Base-by-base conservation (phyloP, 345 rosid genomes). In the Gossypium rotundifolium region DNA sequence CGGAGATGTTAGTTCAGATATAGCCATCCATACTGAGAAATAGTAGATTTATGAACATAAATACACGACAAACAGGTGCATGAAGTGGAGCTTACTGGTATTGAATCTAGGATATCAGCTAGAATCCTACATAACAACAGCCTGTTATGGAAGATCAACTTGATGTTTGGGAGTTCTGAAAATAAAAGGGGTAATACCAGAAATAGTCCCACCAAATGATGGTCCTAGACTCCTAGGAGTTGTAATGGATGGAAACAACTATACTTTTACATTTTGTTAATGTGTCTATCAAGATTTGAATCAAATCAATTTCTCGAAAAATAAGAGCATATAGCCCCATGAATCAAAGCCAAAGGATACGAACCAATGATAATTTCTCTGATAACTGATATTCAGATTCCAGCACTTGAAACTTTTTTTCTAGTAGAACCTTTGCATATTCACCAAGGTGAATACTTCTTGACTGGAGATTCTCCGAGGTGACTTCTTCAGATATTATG, bases 331-430 rank as follows among this genome's bases (percentile, higher is more conserved):
- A 46, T 17, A 38, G 18, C 13, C 22, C 46, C 65, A 59, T 22
- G 46, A 46, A 29, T 8, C 45, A 70, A 71, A 75, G 51, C 70
- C 70, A 48, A 49, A 40, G 74, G 66, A 75, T 23, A 82, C 87
- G 67, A 81, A 93, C 99, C 79, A 60, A 55, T 65, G 77, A 76
- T 73, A 95, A 76, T 87, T 87, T 89, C 74, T 80, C 75, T 40
- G 89, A 82, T 59, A 91, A 49, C 33, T 77, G 84, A 77, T 88
- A 87, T 83, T 91, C 97, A 71, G 86, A 84, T 78, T 88, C 94
- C 25, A 93, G 79, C 16, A 45, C 74, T 68, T 68, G 90, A 77
- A 90, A 86, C 75, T 81, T 85, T 27, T 88, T 89, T 72, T 83
- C 89, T 74, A 65, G 79, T 63, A 95, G 74, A 83, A 77, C 79